Evolutionary conservation across 2,329 filamentous ascomycete genomes (phyloP).

Genomic region (Trematosphaeria pertusa): DNA sequence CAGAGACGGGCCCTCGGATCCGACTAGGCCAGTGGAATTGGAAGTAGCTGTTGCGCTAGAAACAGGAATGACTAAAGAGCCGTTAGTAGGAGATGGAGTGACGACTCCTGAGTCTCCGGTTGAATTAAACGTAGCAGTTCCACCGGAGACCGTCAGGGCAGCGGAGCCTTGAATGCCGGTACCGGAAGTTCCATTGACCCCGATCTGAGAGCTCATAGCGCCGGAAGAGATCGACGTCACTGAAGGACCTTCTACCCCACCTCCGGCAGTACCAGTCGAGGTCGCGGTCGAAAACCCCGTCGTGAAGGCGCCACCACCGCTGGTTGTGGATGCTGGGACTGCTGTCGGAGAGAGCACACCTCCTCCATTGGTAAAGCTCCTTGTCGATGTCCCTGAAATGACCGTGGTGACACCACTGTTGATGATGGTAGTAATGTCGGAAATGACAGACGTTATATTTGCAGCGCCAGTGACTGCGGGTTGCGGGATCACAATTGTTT

Average conservation of each 20-base stretch:
- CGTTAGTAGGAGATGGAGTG: conserved; percentile 3
- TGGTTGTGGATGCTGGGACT: conserved; percentile 34
- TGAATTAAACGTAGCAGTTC: conserved; percentile 19
- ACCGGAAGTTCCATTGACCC: conserved; percentile 15
- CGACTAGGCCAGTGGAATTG: conserved; percentile 7
- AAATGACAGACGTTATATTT: conserved; percentile 15
- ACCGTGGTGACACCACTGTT: conserved; percentile 29
- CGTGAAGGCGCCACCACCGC: conserved; percentile 25
- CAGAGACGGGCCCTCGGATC: neutral
- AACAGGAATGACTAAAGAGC: conserved; percentile 4
- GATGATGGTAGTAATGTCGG: conserved; percentile 32
- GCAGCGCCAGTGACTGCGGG: too few species aligned
- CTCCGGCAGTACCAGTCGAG: conserved; percentile 21
- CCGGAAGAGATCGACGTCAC: conserved; percentile 1
- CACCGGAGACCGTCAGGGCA: conserved; percentile 19
- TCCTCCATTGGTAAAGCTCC: conserved; percentile 17
- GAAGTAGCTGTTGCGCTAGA: conserved; percentile 11
- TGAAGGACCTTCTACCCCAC: conserved; percentile 15
- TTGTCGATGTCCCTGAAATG: conserved; percentile 30
- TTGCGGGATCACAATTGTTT: conserved; percentile 28
- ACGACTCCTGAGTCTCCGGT: conserved; percentile 9
- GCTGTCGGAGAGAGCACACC: conserved; percentile 24
- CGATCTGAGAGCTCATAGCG: neutral
- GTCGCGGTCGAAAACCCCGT: conserved; percentile 30
- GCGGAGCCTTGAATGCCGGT: conserved; percentile 10